A percentile compares a stretch with the other conserved stretches of the same genome.
These are phyloP conservation scores for Medicago arabica DNA, from an alignment of 306 rosid species.

Conservation along the genomic window DNA sequence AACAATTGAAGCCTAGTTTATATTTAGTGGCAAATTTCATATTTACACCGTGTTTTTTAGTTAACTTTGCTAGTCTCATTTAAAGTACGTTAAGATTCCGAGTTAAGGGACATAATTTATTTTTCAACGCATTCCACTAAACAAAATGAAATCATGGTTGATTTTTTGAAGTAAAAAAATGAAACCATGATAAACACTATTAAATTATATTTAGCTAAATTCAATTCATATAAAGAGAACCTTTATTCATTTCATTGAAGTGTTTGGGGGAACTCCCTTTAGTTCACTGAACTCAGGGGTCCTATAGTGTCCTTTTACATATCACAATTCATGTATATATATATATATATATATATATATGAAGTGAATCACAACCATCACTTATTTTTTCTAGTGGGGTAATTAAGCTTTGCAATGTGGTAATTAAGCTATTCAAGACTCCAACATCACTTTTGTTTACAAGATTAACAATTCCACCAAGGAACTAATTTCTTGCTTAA, in stretches of 20 bases:
- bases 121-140: too few relatives aligned
- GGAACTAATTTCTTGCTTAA: constrained; percentile 12
- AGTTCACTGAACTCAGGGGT: constrained; percentile 32
- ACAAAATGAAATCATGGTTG: too few relatives aligned
- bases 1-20: too few relatives aligned
- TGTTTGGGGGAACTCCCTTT: constrained; percentile 54
- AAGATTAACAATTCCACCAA: constrained; percentile 35
- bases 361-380: neutral
- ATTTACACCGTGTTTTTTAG: too few relatives aligned
- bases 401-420: too few relatives aligned
- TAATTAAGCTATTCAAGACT: neutral
- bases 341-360: too few relatives aligned
- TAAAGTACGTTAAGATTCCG: too few relatives aligned
- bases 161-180: too few relatives aligned
- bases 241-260: constrained; percentile 44
- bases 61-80: too few relatives aligned
- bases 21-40: too few relatives aligned
- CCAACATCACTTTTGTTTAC: constrained; percentile 5
- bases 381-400: neutral
- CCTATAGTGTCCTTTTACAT: constrained; percentile 1
- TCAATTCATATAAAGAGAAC: neutral
- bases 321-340: neutral
- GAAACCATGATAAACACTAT: neutral
- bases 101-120: too few relatives aligned
- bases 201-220: neutral